Percentiles rank a stretch among this genome's conserved stretches.
These are phyloP conservation scores for Tulasnella calospora DNA, from an alignment of 768 basidiomycete species.

Conservation along the genomic window DNA sequence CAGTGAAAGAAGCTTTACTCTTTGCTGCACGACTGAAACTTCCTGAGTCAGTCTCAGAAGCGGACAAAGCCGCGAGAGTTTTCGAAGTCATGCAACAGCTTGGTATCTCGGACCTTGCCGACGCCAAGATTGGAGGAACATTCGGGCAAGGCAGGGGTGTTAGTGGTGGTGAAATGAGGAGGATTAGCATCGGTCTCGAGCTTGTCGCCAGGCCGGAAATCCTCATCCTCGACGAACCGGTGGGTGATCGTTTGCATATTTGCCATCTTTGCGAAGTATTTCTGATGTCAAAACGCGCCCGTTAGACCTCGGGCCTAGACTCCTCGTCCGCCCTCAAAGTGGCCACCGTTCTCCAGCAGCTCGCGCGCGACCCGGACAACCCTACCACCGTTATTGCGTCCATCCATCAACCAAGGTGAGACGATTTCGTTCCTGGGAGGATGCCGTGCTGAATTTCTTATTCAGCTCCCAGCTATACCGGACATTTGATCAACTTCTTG, in stretches of 20 bases:
- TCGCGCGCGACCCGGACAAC: slow-evolving; percentile 62
- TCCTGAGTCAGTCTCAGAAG: slow-evolving; percentile 60
- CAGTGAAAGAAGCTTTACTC: slow-evolving; percentile 72
- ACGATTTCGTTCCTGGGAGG: not conserved
- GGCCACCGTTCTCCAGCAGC: slow-evolving; percentile 66
- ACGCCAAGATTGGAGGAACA: slow-evolving; percentile 58
- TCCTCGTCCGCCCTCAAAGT: slow-evolving; percentile 81
- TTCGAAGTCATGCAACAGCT: slow-evolving; percentile 64
- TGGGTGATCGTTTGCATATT: slow-evolving; percentile 30
- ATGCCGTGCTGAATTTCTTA: slow-evolving; percentile 26
- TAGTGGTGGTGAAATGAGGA: slow-evolving; percentile 84
- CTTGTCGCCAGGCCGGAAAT: slow-evolving; percentile 80
- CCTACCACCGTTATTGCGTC: slow-evolving; percentile 81
- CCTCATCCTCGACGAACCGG: slow-evolving; percentile 81
- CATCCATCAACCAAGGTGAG: slow-evolving; percentile 79
- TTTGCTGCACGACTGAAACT: slow-evolving; percentile 84
- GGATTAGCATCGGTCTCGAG: slow-evolving; percentile 87
- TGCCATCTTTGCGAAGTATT: not conserved
- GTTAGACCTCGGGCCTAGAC: slow-evolving; percentile 55
- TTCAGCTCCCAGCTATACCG: slow-evolving; percentile 75
- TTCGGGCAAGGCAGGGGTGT: slow-evolving; percentile 74
- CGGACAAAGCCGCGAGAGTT: slow-evolving; percentile 64
- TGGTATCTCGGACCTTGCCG: slow-evolving; percentile 62
- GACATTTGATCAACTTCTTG: slow-evolving; percentile 72
- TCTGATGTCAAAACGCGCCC: not conserved